These are phyloP conservation scores for Fusarium lyarnte DNA, from an alignment of 2,329 filamentous ascomycete genomes.

Conservation along the genomic window DNA sequence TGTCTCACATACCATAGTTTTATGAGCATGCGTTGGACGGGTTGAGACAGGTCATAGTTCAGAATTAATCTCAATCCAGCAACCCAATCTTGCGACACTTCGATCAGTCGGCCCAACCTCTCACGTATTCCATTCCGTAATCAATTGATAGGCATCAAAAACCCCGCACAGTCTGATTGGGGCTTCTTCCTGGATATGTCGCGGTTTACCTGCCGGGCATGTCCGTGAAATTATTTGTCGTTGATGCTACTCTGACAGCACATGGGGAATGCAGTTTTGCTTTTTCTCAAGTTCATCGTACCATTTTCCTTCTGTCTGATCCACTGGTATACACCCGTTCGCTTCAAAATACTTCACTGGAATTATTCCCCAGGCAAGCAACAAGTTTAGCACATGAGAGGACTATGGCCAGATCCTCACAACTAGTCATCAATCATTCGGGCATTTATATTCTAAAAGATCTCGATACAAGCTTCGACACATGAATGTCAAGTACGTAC, in stretches of 20 bases:
- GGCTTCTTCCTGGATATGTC: conserved; percentile 5
- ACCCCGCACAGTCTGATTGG: conserved; percentile 17
- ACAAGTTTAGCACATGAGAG: conserved; percentile 16
- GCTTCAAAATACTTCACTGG: background rate
- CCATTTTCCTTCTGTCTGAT: conserved; percentile 23
- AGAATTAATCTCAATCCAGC: conserved; percentile 4
- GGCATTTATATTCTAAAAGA: background rate
- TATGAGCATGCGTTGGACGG: conserved; percentile 17
- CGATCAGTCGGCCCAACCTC: conserved; percentile 21
- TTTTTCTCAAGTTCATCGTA: conserved; percentile 37
- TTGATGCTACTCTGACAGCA: conserved; percentile 10
- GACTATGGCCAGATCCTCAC: conserved; percentile 1
- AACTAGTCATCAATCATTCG: conserved; percentile 7
- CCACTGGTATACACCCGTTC: conserved; percentile 22
- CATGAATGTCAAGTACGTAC: conserved; percentile 9
- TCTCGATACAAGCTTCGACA: conserved; percentile 12
- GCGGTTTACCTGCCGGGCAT: conserved; percentile 30
- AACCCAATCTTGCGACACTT: background rate
- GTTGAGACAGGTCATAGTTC: conserved; percentile 23
- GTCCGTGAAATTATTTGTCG: conserved; percentile 16
- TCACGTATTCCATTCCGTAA: conserved; percentile 2
- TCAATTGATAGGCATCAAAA: conserved; percentile 17
- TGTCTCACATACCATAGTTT: conserved; percentile 32
- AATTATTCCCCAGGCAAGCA: conserved; percentile 15
- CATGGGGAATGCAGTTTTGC: conserved; percentile 21